A percentile compares a stretch with the other conserved stretches of the same genome.
Conservation (phyloP, 2,329 filamentous ascomycete species). For the Xylaria digitata region DNA sequence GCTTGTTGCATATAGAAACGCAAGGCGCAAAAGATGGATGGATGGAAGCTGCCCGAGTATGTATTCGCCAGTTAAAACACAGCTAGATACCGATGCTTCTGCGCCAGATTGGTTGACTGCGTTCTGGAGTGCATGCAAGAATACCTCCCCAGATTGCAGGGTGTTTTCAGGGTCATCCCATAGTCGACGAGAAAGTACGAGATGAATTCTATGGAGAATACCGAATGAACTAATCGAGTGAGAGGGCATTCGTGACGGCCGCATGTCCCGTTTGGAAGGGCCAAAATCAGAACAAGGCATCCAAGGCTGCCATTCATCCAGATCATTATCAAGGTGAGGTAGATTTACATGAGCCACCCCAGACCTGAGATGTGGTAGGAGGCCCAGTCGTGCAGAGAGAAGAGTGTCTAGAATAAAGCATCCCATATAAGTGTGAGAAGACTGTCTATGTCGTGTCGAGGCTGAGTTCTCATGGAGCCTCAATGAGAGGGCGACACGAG, state of each 20-base stretch:
- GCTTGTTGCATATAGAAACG: constrained; percentile 35
- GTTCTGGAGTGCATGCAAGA: constrained; percentile 34
- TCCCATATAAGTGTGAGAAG: constrained; percentile 62
- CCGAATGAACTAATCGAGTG: constrained; percentile 43
- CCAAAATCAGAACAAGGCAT: constrained; percentile 60
- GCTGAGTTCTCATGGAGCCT: constrained; percentile 52
- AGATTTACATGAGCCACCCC: constrained; percentile 59
- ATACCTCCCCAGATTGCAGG: constrained; percentile 27
- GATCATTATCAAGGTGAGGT: constrained; percentile 69
- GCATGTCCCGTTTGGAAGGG: constrained; percentile 20
- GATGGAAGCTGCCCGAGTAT: constrained; percentile 38
- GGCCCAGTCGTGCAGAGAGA: constrained; percentile 63
- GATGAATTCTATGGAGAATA: constrained; percentile 39
- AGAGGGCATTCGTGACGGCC: constrained; percentile 39
- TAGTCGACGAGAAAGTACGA: constrained; percentile 34
- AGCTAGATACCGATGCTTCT: constrained; percentile 25
- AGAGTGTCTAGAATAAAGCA: constrained; percentile 73
- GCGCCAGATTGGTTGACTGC: constrained; percentile 30
- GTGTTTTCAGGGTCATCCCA: constrained; percentile 14
- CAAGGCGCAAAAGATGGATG: constrained; percentile 38
- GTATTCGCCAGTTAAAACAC: constrained; percentile 37
- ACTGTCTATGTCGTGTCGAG: constrained; percentile 39
- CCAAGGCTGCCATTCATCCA: constrained; percentile 83
- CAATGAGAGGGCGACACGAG: constrained; percentile 62
- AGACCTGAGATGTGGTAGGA: constrained; percentile 60